Percentiles rank a stretch among this genome's conserved stretches.
Evolutionary conservation across 768 basidiomycete species (phyloP).

Genomic region (Mycena indigotica): DNA sequence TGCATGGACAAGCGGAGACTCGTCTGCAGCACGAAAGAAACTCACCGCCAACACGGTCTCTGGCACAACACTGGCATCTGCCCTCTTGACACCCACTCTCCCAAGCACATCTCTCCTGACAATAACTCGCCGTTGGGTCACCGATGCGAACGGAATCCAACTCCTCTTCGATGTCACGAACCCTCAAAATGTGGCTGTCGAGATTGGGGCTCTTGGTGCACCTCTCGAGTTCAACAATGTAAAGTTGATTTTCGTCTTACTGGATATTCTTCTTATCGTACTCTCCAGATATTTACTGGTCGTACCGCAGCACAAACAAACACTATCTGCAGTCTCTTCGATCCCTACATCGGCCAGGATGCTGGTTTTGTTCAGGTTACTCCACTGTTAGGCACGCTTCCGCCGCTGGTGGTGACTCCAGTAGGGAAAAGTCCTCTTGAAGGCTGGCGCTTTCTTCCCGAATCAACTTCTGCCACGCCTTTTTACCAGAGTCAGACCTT

Average conservation of each 20-base stretch:
- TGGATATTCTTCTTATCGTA: neutral
- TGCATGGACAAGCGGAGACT: slow-evolving; percentile 50
- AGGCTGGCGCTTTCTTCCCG: slow-evolving; percentile 60
- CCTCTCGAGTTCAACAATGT: slow-evolving; percentile 62
- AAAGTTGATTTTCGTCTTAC: slow-evolving; percentile 15
- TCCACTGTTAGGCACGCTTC: slow-evolving; percentile 55
- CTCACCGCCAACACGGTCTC: slow-evolving; percentile 41
- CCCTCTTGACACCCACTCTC: slow-evolving; percentile 52
- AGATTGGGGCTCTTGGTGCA: slow-evolving; percentile 56
- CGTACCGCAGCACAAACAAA: slow-evolving; percentile 56
- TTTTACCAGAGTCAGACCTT: slow-evolving; percentile 63
- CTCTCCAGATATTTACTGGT: slow-evolving; percentile 57
- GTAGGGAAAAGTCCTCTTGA: slow-evolving; percentile 52
- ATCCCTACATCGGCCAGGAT: slow-evolving; percentile 60
- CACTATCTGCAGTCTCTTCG: slow-evolving; percentile 53
- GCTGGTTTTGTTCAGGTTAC: slow-evolving; percentile 57
- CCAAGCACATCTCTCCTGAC: slow-evolving; percentile 46
- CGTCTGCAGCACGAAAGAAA: slow-evolving; percentile 42
- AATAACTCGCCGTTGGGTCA: slow-evolving; percentile 55
- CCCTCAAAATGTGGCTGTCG: slow-evolving; percentile 46
- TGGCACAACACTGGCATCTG: slow-evolving; percentile 50
- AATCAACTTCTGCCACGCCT: slow-evolving; percentile 45
- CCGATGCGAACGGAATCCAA: slow-evolving; percentile 42
- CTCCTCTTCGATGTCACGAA: slow-evolving; percentile 56
- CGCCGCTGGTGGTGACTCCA: slow-evolving; percentile 52